Base-by-base conservation (phyloP, 225 moss, liverwort and hornwort species). In the Anthoceros angustus region DNA sequence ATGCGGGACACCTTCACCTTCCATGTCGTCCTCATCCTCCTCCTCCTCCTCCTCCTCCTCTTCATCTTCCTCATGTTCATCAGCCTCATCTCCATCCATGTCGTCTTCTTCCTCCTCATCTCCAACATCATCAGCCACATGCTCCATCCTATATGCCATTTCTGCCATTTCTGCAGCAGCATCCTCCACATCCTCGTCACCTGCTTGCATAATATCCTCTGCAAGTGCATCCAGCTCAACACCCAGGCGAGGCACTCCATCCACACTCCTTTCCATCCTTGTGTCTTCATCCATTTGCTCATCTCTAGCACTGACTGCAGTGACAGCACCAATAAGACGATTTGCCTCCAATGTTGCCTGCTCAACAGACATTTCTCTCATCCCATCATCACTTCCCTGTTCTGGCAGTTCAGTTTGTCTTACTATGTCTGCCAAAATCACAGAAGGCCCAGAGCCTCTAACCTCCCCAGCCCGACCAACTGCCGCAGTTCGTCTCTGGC, bases 91-190 rank as follows among this genome's bases (percentile, higher is more conserved):
- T 76, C 72, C 76, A 68, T 94, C 93, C 69, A 83, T 86, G 32
- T 86, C 92, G 41, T 89, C 89, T 43, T 93, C 93, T 46, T 89
- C 93, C 42, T 90, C 93, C 70, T 86, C 86, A 66, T 79, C 93
- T 61, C 84, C 87, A 70, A 87, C 86, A 71, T 86, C 87, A 74
- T 83, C 86, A 26, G 84, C 80, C 67, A 84, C 87, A 84, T 87
- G 93, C 70, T 94, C 93, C 86, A 90, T 94, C 69, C 93, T 79
- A 64, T 84, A 94, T 46, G 87, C 90, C 93, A 93, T 93, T 68
- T 87, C 93, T 46, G 87, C 90, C 93, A 93, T 93, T 68, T 87
- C 93, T 66, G 87, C 90, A 75, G 87, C 91, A 76, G 93, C 93
- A 73, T 87, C 87, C 72, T 93, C 93, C 74, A 84, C 93, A 79